Percentiles rank a stretch among this genome's conserved stretches.
These are phyloP conservation scores for Phaffia rhodozyma DNA, from an alignment of 1,284 basidiomycete species.

Conservation along the genomic window DNA sequence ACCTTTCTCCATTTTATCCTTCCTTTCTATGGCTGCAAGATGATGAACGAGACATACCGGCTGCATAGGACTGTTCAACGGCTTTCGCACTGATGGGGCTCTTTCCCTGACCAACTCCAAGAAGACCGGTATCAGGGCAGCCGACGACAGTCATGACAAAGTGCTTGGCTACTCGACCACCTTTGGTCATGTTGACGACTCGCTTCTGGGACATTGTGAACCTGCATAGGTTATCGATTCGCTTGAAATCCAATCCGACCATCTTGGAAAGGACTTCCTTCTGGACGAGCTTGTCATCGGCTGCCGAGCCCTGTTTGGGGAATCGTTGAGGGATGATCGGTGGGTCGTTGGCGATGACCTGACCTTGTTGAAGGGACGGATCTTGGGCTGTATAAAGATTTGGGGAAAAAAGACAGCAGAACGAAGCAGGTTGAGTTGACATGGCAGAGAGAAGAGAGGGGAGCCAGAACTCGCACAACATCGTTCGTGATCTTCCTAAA, in stretches of 20 bases:
- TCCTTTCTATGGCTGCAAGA: not conserved
- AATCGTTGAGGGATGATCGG: slow-evolving; percentile 17
- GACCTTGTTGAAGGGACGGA: not conserved
- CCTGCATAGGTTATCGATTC: slow-evolving; percentile 27
- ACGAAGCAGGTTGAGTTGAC: not conserved
- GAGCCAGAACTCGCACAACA: too few relatives aligned
- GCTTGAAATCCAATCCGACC: not conserved
- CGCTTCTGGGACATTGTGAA: slow-evolving; percentile 27
- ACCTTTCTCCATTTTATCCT: not conserved
- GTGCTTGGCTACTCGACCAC: slow-evolving; percentile 43
- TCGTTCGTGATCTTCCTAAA: not conserved
- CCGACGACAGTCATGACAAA: slow-evolving; percentile 68
- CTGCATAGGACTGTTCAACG: slow-evolving; percentile 28
- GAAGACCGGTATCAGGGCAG: slow-evolving; percentile 68
- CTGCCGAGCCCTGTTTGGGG: slow-evolving; percentile 8
- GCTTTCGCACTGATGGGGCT: slow-evolving; percentile 48
- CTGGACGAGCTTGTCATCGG: slow-evolving; percentile 16
- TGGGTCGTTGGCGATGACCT: slow-evolving; percentile 9
- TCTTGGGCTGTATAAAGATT: slow-evolving; percentile 6
- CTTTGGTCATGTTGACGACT: slow-evolving; percentile 36
- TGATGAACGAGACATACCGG: slow-evolving; percentile 1
- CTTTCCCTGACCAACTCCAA: slow-evolving; percentile 83
- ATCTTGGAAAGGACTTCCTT: slow-evolving; percentile 1
- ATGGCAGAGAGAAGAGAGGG: not conserved
- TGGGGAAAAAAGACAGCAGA: not conserved